A percentile compares a stretch with the other conserved stretches of the same genome.
Conservation (phyloP, 345 rosid genomes). For the Euclidium syriacum region DNA sequence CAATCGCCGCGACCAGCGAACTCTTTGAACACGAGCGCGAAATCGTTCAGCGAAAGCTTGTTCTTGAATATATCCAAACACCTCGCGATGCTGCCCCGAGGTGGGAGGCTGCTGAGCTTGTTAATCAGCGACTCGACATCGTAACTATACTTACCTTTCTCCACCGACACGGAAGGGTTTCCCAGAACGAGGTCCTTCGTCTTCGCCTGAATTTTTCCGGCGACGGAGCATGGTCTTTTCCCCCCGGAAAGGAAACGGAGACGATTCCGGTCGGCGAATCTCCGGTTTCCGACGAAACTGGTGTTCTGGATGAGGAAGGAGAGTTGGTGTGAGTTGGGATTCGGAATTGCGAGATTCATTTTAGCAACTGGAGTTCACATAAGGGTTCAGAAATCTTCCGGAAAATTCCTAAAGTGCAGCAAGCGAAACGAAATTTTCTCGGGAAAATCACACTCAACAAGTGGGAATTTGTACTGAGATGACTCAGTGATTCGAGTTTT, state of each 20-base stretch:
- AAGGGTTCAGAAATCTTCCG: not conserved
- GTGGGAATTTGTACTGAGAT: not conserved
- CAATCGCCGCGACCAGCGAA: constrained; percentile 93
- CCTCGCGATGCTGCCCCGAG: constrained; percentile 93
- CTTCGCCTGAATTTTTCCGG: constrained; percentile 40
- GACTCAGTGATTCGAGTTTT: not conserved
- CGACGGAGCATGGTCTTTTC: constrained; percentile 17
- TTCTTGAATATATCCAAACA: constrained; percentile 79
- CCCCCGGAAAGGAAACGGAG: constrained; percentile 32
- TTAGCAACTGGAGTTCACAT: constrained; percentile 12
- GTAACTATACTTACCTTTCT: constrained; percentile 93
- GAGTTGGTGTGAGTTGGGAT: constrained; percentile 29
- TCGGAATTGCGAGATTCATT: constrained; percentile 34
- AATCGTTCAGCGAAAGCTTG: constrained; percentile 87
- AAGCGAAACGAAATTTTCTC: constrained; percentile 1
- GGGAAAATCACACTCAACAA: constrained; percentile 1
- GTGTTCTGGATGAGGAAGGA: constrained; percentile 30
- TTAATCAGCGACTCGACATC: constrained; percentile 93
- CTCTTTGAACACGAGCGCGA: constrained; percentile 86
- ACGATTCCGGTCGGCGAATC: constrained; percentile 26
- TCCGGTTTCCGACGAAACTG: constrained; percentile 20
- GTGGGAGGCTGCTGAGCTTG: constrained; percentile 96
- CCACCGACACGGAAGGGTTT: constrained; percentile 67
- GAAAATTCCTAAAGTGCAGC: not conserved
- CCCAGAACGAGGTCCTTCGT: constrained; percentile 65